Evolutionary conservation across 768 basidiomycete genomes (phyloP).

Genomic region (Boletus bicolor): DNA sequence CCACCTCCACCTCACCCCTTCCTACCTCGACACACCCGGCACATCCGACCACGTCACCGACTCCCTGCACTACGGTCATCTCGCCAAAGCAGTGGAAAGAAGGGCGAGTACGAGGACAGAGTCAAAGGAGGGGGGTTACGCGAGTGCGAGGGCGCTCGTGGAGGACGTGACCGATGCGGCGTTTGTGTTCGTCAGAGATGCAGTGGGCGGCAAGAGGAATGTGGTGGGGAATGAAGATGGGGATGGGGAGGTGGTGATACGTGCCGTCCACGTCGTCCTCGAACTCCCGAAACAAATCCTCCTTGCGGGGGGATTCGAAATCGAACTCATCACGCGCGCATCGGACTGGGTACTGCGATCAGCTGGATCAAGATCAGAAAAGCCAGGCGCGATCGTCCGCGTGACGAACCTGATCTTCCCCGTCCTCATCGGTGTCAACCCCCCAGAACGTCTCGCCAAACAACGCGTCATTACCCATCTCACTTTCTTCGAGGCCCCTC

Average conservation of each 20-base stretch:
- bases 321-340: slow-evolving; percentile 35
- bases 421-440: slow-evolving; percentile 68
- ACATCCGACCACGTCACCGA: slow-evolving; percentile 49
- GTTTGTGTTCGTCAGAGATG: slow-evolving; percentile 38
- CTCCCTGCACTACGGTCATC: slow-evolving; percentile 63
- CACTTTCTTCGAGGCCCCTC: slow-evolving; percentile 35
- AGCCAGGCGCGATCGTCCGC: slow-evolving; percentile 28
- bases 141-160: slow-evolving; percentile 32
- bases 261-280: slow-evolving; percentile 40
- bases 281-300: slow-evolving; percentile 50
- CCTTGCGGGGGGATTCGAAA: slow-evolving; percentile 42
- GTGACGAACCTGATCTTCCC: slow-evolving; percentile 48
- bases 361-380: background rate
- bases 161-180: slow-evolving; percentile 36
- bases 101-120: slow-evolving; percentile 20
- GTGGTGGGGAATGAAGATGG: too few relatives aligned
- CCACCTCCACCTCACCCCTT: slow-evolving; percentile 37
- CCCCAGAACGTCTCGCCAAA: slow-evolving; percentile 61
- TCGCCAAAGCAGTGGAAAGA: slow-evolving; percentile 46
- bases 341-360: background rate
- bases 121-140: slow-evolving; percentile 20
- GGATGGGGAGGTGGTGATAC: background rate
- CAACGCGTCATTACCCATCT: slow-evolving; percentile 62
- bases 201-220: slow-evolving; percentile 12
- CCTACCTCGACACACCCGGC: slow-evolving; percentile 45